Base-by-base conservation (phyloP, 805 yeast species). In the Ogataea philodendri region DNA sequence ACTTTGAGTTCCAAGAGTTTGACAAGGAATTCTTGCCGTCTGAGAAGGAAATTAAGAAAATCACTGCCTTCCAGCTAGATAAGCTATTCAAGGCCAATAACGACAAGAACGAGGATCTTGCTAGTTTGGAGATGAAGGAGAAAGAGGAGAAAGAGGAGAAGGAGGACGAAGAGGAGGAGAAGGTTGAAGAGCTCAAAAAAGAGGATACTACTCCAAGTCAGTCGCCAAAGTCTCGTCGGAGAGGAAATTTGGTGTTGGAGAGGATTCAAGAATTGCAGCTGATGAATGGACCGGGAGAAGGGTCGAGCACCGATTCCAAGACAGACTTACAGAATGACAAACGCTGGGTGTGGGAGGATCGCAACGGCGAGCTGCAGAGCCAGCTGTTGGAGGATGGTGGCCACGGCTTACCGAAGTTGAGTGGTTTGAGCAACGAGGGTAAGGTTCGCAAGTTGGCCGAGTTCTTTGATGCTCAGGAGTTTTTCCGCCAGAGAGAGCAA, bases 1-100 rank as follows among this genome's bases (percentile, higher is more conserved):
- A 90, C 59, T 50, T 61, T 15, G 95, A 82, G 39, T 88, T 93
- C 51, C 71, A 76, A 22, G 83, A 76, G 6, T 90, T 93, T 62
- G 97, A 85, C 41, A 71, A 72, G 27, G 70, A 70, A 14, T 93
- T 74, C 54, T 70, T 90, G 41, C 97, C 97, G 1, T 78, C 95
- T 7, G 97, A 93, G 57, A 85, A 81, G 51, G 98, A 93, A 69
- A 84, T 93, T 47, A 80, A 95, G 5, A 71, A 86, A 44, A 84
- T 93, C 27, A 89, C 98, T 2, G 84, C 95, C 4, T 81, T 81
- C 49, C 97, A 90, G 54, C 65, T 90, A 51, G 77, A 80, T 42
- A 83, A 81, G 46, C 69, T 89, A 31, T 79, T 90, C 47, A 61
- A 75, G 51, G 88, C 57, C 15, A 42, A 35, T 17, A 31, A 29